Evolutionary conservation across 2,329 filamentous ascomycete species (phyloP), one percentile per base, ranked within the genome.

Genomic region (Pseudovirgaria hyperparasitica): DNA sequence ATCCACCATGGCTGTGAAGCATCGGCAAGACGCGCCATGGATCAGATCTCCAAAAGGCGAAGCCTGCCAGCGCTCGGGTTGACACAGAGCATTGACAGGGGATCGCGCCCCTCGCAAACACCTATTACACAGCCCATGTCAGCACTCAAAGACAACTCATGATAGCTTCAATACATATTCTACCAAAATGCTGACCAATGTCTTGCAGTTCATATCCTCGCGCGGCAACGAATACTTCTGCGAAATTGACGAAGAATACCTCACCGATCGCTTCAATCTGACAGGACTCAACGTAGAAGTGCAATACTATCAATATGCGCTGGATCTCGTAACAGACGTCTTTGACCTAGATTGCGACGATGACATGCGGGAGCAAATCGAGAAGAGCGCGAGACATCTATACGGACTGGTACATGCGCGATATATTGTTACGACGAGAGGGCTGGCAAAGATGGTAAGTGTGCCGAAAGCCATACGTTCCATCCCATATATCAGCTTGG

Each of bases 331-430:
- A 31, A 98, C 90, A 26, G 90, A 98, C 47, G 87, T 96, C 25
- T 98, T 98, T 57, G 90, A 98, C 50, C 76, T 96, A 47, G 90
- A 98, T 56, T 94, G 90, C 59, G 87, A 96, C 52, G 90, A 98
- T 55, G 87, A 96, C 45, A 92, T 96, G 76, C 75, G 90, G 37
- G 90, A 96, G 62, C 82, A 86, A 36, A 96, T 98, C 38, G 90
- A 98, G 59, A 96, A 94, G 60, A 92, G 85, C 20, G 90, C 90
- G 3, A 70, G 90, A 35, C 90, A 96, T 54, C 69, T 98, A 2
- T 98, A 98, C 52, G 90, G 90, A 25, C 67, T 98, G 5, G 87
- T 98, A 20, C 90, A 98, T 51, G 90, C 90, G 16, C 73, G 90
- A 29, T 98, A 96, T 52, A 90, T 98, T 39, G 87, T 96, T 33